Evolutionary conservation across 225 moss, liverwort and hornwort genomes (phyloP).

Genomic region (Takakia lepidozioides): DNA sequence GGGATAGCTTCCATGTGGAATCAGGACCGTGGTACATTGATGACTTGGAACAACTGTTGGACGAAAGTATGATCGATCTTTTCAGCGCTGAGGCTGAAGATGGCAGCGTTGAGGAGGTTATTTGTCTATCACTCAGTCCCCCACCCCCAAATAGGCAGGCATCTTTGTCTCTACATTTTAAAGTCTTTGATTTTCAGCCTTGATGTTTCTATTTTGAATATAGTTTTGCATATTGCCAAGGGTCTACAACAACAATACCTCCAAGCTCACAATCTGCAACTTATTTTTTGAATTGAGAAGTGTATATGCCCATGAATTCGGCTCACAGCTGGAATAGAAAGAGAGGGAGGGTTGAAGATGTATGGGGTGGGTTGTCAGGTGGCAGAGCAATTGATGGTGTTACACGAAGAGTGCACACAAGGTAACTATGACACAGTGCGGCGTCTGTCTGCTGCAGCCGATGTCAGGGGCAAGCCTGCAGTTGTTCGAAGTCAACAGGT

Average conservation of each 20-base stretch:
- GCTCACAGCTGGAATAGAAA: no score
- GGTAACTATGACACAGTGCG: slow-evolving; percentile 62
- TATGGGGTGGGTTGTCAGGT: slow-evolving; percentile 27
- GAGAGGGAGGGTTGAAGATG: no score
- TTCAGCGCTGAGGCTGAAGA: slow-evolving; percentile 68
- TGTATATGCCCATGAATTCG: no score
- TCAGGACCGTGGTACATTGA: slow-evolving; percentile 74
- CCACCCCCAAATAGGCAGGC: no score
- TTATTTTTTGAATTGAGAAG: no score
- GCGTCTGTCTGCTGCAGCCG: slow-evolving; percentile 33
- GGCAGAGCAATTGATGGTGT: slow-evolving; percentile 56
- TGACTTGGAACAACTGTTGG: slow-evolving; percentile 72
- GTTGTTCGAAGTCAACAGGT: slow-evolving; percentile 39
- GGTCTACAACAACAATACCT: no score
- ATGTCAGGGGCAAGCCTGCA: slow-evolving; percentile 22
- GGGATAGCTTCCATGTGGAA: no score
- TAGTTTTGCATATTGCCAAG: no score
- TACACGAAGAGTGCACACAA: slow-evolving; percentile 73
- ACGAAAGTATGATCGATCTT: slow-evolving; percentile 49
- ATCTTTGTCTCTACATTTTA: no score
- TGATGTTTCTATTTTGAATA: no score
- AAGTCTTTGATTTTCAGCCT: no score
- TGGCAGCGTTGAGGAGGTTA: slow-evolving; percentile 75
- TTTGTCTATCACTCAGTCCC: background rate
- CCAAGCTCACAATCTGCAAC: no score